Conservation (phyloP, 2,329 filamentous ascomycete genomes). For the Boeremia exigua region DNA sequence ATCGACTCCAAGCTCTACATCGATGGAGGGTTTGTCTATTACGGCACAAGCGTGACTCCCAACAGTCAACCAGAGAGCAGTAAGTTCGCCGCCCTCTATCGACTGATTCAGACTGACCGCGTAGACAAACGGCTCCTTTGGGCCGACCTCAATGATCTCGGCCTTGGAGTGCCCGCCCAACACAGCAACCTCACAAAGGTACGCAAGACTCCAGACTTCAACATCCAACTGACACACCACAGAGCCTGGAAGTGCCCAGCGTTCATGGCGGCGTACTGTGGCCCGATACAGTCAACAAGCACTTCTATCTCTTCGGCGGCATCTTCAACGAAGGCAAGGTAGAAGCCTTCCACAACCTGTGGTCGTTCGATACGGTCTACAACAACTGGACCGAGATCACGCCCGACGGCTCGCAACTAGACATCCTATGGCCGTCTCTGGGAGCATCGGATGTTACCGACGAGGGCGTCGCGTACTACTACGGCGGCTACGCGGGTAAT, state of each 20-base stretch:
- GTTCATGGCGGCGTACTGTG: slow-evolving; percentile 57
- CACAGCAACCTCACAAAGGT: slow-evolving; percentile 1
- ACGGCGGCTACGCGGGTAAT: slow-evolving; percentile 66
- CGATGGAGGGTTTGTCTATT: slow-evolving; percentile 62
- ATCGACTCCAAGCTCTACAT: slow-evolving; percentile 64
- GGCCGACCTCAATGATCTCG: not conserved
- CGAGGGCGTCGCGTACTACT: slow-evolving; percentile 57
- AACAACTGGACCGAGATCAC: slow-evolving; percentile 59
- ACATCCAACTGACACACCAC: not conserved
- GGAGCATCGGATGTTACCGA: slow-evolving; percentile 18
- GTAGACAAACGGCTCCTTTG: not conserved
- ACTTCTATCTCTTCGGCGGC: slow-evolving; percentile 66
- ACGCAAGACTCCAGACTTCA: not conserved
- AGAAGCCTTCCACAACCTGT: slow-evolving; percentile 48
- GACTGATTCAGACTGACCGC: not conserved
- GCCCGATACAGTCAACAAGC: slow-evolving; percentile 64
- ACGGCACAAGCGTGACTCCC: slow-evolving; percentile 19
- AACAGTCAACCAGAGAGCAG: not conserved
- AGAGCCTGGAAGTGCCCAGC: slow-evolving; percentile 59
- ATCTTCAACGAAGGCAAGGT: slow-evolving; percentile 52
- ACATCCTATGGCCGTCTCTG: slow-evolving; percentile 19
- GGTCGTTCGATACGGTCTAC: slow-evolving; percentile 61
- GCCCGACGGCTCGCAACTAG: not conserved
- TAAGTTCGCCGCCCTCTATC: not conserved
- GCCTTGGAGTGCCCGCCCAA: not conserved